These are phyloP conservation scores for Globisporangium radiosum DNA, from an alignment of 352 stramenopile species.

Conservation along the genomic window DNA sequence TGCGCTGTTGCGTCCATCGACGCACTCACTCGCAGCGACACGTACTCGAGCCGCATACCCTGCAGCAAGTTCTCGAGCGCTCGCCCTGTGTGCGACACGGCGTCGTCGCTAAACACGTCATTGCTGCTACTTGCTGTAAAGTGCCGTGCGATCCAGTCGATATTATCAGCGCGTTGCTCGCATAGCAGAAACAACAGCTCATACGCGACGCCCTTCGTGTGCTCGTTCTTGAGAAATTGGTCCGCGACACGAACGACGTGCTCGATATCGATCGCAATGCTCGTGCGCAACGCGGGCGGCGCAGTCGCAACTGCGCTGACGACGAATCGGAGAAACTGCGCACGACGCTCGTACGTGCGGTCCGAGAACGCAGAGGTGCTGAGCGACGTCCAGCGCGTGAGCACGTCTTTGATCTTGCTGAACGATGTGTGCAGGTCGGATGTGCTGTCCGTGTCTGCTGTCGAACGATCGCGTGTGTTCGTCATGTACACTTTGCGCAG, in stretches of 20 bases:
- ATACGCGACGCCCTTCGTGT: conserved; percentile 5
- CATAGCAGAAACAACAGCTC: conserved; percentile 11
- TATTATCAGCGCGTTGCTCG: background rate
- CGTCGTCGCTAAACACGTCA: background rate
- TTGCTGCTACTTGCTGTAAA: background rate
- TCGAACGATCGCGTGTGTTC: background rate
- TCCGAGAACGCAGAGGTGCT: background rate
- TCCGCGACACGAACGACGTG: conserved; percentile 3
- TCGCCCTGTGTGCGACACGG: too few relatives aligned
- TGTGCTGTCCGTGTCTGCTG: background rate
- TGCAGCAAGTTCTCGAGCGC: conserved; percentile 2
- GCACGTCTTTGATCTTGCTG: background rate
- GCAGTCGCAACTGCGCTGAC: background rate
- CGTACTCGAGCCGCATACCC: conserved; percentile 5
- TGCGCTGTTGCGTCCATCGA: conserved; percentile 4
- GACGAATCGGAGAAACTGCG: conserved; percentile 5
- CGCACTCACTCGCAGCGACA: conserved; percentile 2
- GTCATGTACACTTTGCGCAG: conserved; percentile 17
- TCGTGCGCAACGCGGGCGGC: background rate
- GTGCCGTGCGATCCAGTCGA: conserved; percentile 1
- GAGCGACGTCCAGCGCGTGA: conserved; percentile 7
- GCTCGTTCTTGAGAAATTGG: conserved; percentile 1
- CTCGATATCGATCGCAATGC: background rate
- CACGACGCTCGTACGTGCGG: conserved; percentile 1
- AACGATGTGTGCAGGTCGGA: background rate